Percentiles rank a stretch among this genome's conserved stretches.
Evolutionary conservation across 2,329 filamentous ascomycete species (phyloP).

Genomic region (Fusarium pilosicola): DNA sequence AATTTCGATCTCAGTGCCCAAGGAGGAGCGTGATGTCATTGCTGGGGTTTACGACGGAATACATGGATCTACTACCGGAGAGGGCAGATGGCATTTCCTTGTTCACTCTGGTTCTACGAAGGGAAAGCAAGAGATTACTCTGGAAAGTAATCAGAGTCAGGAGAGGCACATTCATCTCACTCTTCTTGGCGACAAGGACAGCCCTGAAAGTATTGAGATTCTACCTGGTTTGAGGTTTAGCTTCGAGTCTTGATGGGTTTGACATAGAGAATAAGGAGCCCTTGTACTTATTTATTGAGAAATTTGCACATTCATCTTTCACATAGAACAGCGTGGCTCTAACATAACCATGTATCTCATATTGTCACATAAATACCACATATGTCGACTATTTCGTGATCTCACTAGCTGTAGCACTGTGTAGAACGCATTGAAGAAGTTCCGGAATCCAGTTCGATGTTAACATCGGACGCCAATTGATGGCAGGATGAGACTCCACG

Average conservation of each 20-base stretch:
- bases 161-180: background rate
- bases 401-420: fast-evolving
- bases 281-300: fast-evolving
- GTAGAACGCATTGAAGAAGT: fast-evolving
- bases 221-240: constrained; percentile 9
- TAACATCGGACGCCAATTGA: background rate
- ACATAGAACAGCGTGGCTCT: fast-evolving
- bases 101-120: constrained; percentile 14
- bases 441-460: background rate
- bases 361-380: background rate
- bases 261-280: fast-evolving
- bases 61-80: background rate
- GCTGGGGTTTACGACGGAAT: constrained; percentile 17
- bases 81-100: background rate
- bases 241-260: background rate
- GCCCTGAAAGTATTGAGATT: constrained; percentile 2
- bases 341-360: too few relatives aligned
- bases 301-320: too few relatives aligned
- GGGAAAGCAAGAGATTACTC: background rate
- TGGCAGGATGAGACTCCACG: background rate
- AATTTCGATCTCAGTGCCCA: background rate
- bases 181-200: background rate
- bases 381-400: too few relatives aligned
- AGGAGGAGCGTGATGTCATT: background rate
- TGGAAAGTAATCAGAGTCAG: background rate